Conservation (phyloP, 306 rosid species). For the Neltuma alba region DNA sequence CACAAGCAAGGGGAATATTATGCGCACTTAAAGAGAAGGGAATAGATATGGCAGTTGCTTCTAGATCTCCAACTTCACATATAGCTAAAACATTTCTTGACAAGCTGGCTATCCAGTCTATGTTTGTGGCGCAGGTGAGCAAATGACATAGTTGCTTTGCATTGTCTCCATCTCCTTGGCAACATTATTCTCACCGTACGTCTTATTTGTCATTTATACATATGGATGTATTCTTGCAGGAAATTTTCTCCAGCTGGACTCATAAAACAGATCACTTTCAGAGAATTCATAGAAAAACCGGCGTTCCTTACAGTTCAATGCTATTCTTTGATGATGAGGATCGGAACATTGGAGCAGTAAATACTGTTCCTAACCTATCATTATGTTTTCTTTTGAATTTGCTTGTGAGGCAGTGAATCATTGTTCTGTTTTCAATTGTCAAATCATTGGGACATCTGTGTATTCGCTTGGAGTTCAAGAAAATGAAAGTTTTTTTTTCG, state of each 20-base stretch:
- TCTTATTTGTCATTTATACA: conserved; percentile 7
- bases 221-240: conserved; percentile 19
- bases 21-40: conserved; percentile 40
- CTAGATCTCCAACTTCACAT: conserved; percentile 32
- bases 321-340: conserved; percentile 43
- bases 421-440: not conserved
- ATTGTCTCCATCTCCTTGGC: not conserved
- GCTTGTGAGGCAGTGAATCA: not conserved
- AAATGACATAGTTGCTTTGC: not conserved
- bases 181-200: not conserved
- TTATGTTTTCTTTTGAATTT: not conserved
- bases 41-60: conserved; percentile 40
- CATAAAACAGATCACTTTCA: conserved; percentile 41
- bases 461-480: not conserved
- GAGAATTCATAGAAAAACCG: conserved; percentile 33
- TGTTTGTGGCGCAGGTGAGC: conserved; percentile 38
- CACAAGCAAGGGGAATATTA: conserved; percentile 38
- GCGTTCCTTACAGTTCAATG: conserved; percentile 34
- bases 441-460: not conserved
- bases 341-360: conserved; percentile 36
- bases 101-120: conserved; percentile 30
- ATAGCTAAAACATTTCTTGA: conserved; percentile 37
- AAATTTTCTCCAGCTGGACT: conserved; percentile 38
- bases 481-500: not conserved
- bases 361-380: not conserved